These are phyloP conservation scores for Sphagnum fallax DNA, from an alignment of 228 moss, liverwort and hornwort species.

Conservation along the genomic window DNA sequence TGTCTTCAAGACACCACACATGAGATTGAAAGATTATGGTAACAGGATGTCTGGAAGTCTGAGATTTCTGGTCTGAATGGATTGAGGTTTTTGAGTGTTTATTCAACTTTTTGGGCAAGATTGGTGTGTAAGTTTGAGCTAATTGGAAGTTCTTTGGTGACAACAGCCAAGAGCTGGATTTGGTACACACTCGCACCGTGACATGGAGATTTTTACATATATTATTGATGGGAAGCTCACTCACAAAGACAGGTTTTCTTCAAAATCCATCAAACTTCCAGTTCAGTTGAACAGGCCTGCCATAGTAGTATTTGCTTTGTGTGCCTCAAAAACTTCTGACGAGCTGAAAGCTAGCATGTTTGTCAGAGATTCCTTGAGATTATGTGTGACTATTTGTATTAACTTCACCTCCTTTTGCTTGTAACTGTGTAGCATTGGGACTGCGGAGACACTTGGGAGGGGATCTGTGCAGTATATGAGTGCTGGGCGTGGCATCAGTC, in stretches of 20 bases:
- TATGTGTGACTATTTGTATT: background rate
- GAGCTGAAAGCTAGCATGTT: background rate
- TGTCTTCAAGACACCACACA: too few relatives aligned
- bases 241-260: constrained; percentile 75
- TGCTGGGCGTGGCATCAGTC: constrained; percentile 73
- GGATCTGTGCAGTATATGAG: constrained; percentile 95
- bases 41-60: background rate
- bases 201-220: constrained; percentile 95
- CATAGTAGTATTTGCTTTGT: too few relatives aligned
- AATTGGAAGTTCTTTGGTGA: background rate
- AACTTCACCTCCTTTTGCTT: background rate
- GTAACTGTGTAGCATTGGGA: constrained; percentile 58
- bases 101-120: background rate
- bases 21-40: background rate
- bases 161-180: constrained; percentile 74
- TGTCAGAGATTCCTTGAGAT: background rate
- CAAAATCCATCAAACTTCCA: background rate
- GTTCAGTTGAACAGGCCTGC: too few relatives aligned
- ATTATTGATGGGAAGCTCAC: constrained; percentile 75
- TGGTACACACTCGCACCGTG: constrained; percentile 73
- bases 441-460: constrained; percentile 66
- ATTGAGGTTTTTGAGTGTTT: background rate
- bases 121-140: too few relatives aligned
- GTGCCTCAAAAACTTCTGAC: background rate
- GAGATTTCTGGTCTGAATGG: background rate